Percentiles rank a stretch among this genome's conserved stretches.
Evolutionary conservation across 768 basidiomycete genomes (phyloP).

Genomic region (Lactifluus piperatus): DNA sequence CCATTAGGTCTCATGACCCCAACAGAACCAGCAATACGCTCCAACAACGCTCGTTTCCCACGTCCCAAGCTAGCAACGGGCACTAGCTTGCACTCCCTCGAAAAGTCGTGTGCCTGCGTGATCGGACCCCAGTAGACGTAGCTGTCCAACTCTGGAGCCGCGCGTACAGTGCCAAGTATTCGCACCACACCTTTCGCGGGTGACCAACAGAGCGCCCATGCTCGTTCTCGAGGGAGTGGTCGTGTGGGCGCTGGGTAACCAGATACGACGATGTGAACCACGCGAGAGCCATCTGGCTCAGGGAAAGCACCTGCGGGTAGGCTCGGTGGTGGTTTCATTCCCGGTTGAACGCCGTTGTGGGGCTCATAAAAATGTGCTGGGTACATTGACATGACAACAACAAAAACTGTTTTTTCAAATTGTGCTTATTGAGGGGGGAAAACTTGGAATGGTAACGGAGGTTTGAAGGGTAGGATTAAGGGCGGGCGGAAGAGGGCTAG

Average conservation of each 20-base stretch:
- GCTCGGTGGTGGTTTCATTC: constrained; percentile 16
- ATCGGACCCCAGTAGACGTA: constrained; percentile 19
- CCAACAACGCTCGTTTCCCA: constrained; percentile 12
- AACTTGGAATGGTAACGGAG: too few species aligned
- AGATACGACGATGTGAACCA: constrained; percentile 18
- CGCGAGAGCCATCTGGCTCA: constrained; percentile 11
- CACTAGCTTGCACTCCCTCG: constrained; percentile 6
- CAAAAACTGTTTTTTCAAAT: neutral
- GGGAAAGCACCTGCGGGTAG: constrained; percentile 14
- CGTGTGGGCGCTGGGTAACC: constrained; percentile 12
- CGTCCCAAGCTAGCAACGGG: constrained; percentile 12
- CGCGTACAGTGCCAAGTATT: neutral
- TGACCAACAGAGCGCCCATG: constrained; percentile 18
- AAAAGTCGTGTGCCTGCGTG: constrained; percentile 11
- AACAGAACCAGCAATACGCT: constrained; percentile 16
- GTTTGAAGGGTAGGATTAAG: neutral
- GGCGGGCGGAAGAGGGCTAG: neutral
- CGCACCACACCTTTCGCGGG: constrained; percentile 9
- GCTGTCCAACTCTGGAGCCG: constrained; percentile 16
- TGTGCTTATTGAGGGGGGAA: too few species aligned
- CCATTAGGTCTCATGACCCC: constrained; percentile 20
- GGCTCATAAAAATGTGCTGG: constrained; percentile 19
- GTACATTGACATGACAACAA: constrained; percentile 4
- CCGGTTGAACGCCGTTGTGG: constrained; percentile 17
- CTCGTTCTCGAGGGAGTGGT: constrained; percentile 16